Percentiles rank a stretch among this genome's conserved stretches.
Conservation (phyloP, 2,329 filamentous ascomycete genomes). For the Aspergillus awamori region DNA sequence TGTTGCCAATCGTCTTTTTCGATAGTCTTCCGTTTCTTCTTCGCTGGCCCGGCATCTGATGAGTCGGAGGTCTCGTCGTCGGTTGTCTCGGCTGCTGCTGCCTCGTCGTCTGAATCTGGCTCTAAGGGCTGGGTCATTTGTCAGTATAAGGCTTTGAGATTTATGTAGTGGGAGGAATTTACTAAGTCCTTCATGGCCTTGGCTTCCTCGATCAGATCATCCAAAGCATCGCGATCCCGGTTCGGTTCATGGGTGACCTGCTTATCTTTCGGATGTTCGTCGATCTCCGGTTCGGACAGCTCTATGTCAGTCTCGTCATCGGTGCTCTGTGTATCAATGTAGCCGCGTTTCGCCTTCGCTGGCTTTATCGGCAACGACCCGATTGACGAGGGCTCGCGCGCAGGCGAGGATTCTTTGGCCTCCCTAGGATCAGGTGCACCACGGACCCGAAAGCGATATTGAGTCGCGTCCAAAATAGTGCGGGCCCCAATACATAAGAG, state of each 20-base stretch:
- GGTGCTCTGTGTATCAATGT: slow-evolving; percentile 21
- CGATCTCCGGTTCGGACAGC: neutral
- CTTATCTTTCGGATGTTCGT: neutral
- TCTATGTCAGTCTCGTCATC: slow-evolving; percentile 7
- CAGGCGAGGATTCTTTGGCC: slow-evolving; percentile 17
- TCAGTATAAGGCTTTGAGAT: neutral
- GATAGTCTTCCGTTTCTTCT: slow-evolving; percentile 18
- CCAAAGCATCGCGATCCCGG: slow-evolving; percentile 58
- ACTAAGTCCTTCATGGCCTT: slow-evolving; percentile 62
- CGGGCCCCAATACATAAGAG: slow-evolving; percentile 67
- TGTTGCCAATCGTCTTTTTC: slow-evolving; percentile 37
- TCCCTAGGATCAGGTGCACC: slow-evolving; percentile 22
- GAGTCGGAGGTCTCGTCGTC: slow-evolving; percentile 17
- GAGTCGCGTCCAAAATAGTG: slow-evolving; percentile 59
- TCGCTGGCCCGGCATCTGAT: slow-evolving; percentile 21
- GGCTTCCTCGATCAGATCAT: slow-evolving; percentile 65
- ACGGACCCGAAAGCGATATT: slow-evolving; percentile 54
- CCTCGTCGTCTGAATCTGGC: slow-evolving; percentile 31
- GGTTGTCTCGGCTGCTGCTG: slow-evolving; percentile 19
- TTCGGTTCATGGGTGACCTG: slow-evolving; percentile 1
- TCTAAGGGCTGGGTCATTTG: slow-evolving; percentile 39
- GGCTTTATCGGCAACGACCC: slow-evolving; percentile 37
- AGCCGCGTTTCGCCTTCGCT: slow-evolving; percentile 17
- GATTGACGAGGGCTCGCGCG: neutral
- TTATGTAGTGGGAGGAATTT: slow-evolving; percentile 16